A percentile compares a stretch with the other conserved stretches of the same genome.
phyloP scores from a whole-genome alignment of 139 green algal species.

The Spirogloea muscicola region DNA sequence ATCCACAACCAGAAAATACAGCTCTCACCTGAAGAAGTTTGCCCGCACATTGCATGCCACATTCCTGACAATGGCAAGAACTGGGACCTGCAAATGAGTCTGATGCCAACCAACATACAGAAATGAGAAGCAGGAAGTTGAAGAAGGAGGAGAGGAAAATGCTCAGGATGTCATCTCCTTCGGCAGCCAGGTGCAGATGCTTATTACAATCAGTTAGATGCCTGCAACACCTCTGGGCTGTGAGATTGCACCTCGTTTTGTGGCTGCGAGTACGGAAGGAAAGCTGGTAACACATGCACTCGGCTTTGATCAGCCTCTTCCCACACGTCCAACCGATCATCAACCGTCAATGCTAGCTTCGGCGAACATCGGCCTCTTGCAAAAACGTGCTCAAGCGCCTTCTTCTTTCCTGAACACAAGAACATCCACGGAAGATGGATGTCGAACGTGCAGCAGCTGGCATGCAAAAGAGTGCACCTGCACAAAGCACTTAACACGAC shows the following conservation, averaged over 20 bases:
- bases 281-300: slow-evolving; percentile 37
- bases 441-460: not conserved
- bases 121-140: not conserved
- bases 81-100: slow-evolving; percentile 13
- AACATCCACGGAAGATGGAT: not conserved
- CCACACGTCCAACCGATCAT: slow-evolving; percentile 51
- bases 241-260: slow-evolving; percentile 6
- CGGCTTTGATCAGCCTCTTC: slow-evolving; percentile 40
- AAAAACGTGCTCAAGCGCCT: slow-evolving; percentile 37
- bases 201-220: not conserved
- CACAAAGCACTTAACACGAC: not conserved
- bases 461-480: not conserved
- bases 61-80: slow-evolving; percentile 28
- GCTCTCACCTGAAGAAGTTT: slow-evolving; percentile 26
- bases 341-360: slow-evolving; percentile 41
- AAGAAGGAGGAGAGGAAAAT: not conserved
- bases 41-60: slow-evolving; percentile 32
- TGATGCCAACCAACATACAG: not conserved
- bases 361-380: slow-evolving; percentile 7
- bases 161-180: not conserved
- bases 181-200: not conserved
- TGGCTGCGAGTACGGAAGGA: slow-evolving; percentile 40
- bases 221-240: not conserved
- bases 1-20: not conserved
- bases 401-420: slow-evolving; percentile 26